Percentiles rank a stretch among this genome's conserved stretches.
phyloP scores from a whole-genome alignment of 1,284 basidiomycete genomes.

The Agaricales sp. region DNA sequence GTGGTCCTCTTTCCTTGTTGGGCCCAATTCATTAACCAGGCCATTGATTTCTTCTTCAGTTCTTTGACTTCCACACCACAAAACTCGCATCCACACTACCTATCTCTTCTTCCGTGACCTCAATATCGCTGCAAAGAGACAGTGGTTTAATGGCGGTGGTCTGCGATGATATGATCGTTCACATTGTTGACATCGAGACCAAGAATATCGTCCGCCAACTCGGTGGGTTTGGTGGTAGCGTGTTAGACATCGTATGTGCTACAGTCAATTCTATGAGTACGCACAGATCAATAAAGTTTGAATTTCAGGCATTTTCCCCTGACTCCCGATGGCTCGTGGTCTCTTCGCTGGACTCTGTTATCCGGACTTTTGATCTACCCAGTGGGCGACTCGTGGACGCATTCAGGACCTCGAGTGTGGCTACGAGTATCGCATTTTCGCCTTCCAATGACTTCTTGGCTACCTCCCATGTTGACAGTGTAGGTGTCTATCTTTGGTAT shows the following conservation, averaged over 20 bases:
- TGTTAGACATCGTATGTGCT: constrained; percentile 66
- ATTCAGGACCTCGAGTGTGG: constrained; percentile 84
- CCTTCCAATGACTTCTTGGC: constrained; percentile 96
- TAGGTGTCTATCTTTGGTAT: constrained; percentile 91
- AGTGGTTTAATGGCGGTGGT: constrained; percentile 79
- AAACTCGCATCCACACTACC: constrained; percentile 59
- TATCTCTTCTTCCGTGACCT: constrained; percentile 61
- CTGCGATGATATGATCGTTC: constrained; percentile 81
- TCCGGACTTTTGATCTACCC: constrained; percentile 95
- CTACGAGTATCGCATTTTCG: constrained; percentile 87
- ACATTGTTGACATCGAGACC: constrained; percentile 90
- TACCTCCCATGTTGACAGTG: constrained; percentile 88
- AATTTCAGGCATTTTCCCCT: constrained; percentile 73
- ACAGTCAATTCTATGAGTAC: constrained; percentile 1
- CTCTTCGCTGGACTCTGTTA: constrained; percentile 83
- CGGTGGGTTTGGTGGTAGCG: constrained; percentile 66
- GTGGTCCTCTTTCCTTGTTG: constrained; percentile 19
- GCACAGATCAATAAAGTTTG: background rate
- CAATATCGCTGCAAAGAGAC: constrained; percentile 74
- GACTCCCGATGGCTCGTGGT: constrained; percentile 91
- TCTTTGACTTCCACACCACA: constrained; percentile 92
- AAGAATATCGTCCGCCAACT: constrained; percentile 81
- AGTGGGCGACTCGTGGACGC: constrained; percentile 88
- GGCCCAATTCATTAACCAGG: constrained; percentile 1
- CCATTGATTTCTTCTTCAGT: constrained; percentile 35